phyloP scores from a whole-genome alignment of 768 basidiomycete species.

The Tephrocybe sp. region DNA sequence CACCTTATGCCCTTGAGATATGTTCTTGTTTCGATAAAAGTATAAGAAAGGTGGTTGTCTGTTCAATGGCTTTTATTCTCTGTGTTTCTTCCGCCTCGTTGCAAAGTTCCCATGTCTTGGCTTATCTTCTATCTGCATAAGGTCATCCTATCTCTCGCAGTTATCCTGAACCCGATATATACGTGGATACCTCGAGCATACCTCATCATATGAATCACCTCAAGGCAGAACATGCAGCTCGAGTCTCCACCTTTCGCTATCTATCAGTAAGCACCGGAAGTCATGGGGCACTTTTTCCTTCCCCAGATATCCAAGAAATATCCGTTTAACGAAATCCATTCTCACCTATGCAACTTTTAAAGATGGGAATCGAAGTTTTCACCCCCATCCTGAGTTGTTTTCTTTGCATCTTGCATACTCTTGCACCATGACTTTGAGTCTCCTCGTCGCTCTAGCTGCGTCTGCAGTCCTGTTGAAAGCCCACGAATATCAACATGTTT shows the following conservation, averaged over 20 bases:
- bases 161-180: background rate
- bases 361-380: background rate
- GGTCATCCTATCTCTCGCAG: background rate
- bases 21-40: background rate
- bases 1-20: background rate
- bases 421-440: constrained; percentile 4
- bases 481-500: constrained; percentile 35
- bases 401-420: background rate
- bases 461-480: constrained; percentile 24
- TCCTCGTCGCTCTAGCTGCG: constrained; percentile 21
- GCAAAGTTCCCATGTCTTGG: background rate
- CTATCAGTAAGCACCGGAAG: constrained; percentile 4
- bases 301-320: background rate
- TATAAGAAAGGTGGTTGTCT: background rate
- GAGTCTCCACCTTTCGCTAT: background rate
- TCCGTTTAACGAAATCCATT: background rate
- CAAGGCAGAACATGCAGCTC: constrained; percentile 47
- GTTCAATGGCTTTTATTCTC: background rate
- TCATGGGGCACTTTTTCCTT: background rate
- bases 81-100: constrained; percentile 1
- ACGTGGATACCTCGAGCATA: background rate
- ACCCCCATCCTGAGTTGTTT: too few relatives aligned
- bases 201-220: constrained; percentile 31
- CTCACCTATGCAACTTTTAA: background rate
- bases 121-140: background rate